Conservation (phyloP, 495 filamentous ascomycete species). For the Xylaria acuta region DNA sequence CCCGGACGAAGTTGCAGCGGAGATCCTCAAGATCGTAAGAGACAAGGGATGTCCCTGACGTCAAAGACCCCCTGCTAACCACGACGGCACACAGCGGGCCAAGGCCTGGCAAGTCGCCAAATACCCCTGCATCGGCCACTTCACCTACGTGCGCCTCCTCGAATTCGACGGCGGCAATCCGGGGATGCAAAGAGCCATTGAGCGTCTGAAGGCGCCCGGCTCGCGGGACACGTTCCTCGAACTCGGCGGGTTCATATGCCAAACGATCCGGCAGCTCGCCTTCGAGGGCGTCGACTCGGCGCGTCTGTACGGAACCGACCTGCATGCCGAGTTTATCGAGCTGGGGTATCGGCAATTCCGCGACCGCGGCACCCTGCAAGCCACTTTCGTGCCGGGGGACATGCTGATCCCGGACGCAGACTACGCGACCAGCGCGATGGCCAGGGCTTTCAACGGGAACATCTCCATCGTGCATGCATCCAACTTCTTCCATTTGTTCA, state of each 20-base stretch:
- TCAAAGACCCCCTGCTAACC: neutral
- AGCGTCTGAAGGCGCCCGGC: conserved; percentile 35
- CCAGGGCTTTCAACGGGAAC: conserved; percentile 43
- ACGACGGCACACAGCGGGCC: conserved; percentile 38
- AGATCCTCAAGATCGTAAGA: conserved; percentile 51
- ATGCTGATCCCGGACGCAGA: conserved; percentile 30
- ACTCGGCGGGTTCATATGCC: conserved; percentile 58
- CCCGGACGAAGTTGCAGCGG: conserved; percentile 44
- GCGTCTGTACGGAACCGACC: conserved; percentile 46
- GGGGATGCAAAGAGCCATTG: conserved; percentile 38
- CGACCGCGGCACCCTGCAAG: conserved; percentile 29
- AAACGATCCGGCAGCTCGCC: conserved; percentile 53
- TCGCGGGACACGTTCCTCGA: conserved; percentile 50
- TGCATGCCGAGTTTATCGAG: conserved; percentile 46
- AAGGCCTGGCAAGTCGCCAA: conserved; percentile 46
- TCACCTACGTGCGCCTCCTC: conserved; percentile 48
- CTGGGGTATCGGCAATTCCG: conserved; percentile 43
- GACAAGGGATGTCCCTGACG: neutral
- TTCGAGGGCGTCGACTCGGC: conserved; percentile 48
- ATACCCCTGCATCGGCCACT: conserved; percentile 52
- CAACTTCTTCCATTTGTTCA: conserved; percentile 67
- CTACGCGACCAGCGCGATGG: conserved; percentile 15
- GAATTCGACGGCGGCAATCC: conserved; percentile 31
- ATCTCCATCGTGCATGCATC: conserved; percentile 63
- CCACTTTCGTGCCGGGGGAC: conserved; percentile 30